Conservation (phyloP, 768 basidiomycete species). For the Pleurotus cornucopiae region DNA sequence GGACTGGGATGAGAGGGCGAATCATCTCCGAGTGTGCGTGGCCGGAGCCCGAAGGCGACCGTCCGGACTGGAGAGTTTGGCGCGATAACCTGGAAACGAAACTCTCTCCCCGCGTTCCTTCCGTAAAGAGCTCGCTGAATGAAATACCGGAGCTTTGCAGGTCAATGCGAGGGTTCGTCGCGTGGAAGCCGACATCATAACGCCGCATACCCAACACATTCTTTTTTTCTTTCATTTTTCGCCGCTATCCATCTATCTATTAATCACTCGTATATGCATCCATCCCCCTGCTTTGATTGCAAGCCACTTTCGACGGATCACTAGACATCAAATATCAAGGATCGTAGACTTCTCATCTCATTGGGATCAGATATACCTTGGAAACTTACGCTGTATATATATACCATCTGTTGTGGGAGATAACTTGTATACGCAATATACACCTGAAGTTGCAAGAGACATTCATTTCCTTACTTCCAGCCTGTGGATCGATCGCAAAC, state of each 20-base stretch:
- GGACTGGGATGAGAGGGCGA: constrained; percentile 54
- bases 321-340: background rate
- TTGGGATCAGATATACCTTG: background rate
- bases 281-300: background rate
- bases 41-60: constrained; percentile 43
- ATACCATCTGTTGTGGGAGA: constrained; percentile 7
- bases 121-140: constrained; percentile 8
- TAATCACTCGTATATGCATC: too few relatives aligned
- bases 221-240: too few relatives aligned
- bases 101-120: background rate
- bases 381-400: background rate
- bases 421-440: background rate
- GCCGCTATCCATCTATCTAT: too few relatives aligned
- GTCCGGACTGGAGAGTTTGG: constrained; percentile 53
- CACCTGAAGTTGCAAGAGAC: background rate
- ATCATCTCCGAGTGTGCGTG: constrained; percentile 46
- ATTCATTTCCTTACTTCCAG: background rate
- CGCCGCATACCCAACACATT: background rate
- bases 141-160: constrained; percentile 32
- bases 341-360: background rate
- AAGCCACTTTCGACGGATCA: background rate
- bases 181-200: constrained; percentile 32
- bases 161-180: constrained; percentile 53
- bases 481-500: constrained; percentile 5
- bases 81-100: constrained; percentile 32